Conservation (phyloP, 495 filamentous ascomycete species). For the Tuber indicum region DNA sequence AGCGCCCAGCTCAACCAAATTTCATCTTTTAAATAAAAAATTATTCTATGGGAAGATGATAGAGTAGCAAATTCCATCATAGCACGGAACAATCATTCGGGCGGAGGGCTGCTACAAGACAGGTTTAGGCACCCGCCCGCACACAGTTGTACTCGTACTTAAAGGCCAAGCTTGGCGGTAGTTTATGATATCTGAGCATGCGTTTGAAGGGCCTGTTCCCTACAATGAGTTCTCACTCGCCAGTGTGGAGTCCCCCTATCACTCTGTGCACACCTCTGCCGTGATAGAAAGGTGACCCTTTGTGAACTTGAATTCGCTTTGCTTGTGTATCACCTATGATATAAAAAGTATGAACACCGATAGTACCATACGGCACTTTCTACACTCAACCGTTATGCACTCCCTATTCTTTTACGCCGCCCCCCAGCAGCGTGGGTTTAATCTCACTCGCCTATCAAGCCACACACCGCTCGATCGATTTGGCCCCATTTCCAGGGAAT, state of each 20-base stretch:
- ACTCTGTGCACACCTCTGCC: background rate
- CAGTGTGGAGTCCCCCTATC: background rate
- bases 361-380: too few relatives aligned
- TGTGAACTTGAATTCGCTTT: too few relatives aligned
- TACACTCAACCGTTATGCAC: too few relatives aligned
- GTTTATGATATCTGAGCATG: background rate
- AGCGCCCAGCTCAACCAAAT: background rate
- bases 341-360: too few relatives aligned
- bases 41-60: background rate
- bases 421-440: too few relatives aligned
- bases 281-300: background rate
- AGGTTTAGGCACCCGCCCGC: background rate
- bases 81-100: background rate
- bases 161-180: background rate
- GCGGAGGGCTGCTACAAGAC: background rate
- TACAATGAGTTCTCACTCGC: background rate
- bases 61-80: background rate
- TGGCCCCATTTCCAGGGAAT: too few relatives aligned
- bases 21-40: background rate
- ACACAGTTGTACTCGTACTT: background rate
- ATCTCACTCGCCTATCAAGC: too few relatives aligned
- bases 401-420: too few relatives aligned
- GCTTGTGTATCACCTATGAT: too few relatives aligned
- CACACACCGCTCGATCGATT: too few relatives aligned
- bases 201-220: background rate